Evolutionary conservation across 768 basidiomycete genomes (phyloP).

Genomic region (Leccinum boreale): DNA sequence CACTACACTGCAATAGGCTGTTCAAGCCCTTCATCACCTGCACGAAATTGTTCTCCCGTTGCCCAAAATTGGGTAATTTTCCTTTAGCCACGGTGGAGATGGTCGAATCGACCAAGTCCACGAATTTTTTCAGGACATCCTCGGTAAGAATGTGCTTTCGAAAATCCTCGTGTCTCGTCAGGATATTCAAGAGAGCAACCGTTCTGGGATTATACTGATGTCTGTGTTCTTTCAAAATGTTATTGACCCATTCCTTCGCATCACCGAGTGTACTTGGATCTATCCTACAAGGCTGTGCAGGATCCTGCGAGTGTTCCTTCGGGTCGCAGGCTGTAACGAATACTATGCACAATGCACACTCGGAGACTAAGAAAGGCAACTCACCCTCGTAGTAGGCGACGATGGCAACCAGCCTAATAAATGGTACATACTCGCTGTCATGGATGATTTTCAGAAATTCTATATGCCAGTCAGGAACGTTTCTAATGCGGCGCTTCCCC

Average conservation of each 20-base stretch:
- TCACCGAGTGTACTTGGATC: background rate
- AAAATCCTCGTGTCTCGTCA: conserved; percentile 16
- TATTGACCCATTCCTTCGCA: conserved; percentile 13
- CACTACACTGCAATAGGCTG: conserved; percentile 16
- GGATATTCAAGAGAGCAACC: conserved; percentile 20
- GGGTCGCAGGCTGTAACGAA: conserved; percentile 8
- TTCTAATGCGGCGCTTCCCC: conserved; percentile 17
- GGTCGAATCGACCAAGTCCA: conserved; percentile 14
- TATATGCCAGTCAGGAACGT: conserved; percentile 10
- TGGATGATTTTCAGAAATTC: conserved; percentile 9
- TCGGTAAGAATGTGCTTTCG: conserved; percentile 13
- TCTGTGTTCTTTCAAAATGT: conserved; percentile 9
- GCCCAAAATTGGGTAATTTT: background rate
- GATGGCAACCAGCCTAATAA: conserved; percentile 20
- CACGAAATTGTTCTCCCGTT: conserved; percentile 6
- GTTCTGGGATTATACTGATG: conserved; percentile 21
- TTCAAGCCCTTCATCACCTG: conserved; percentile 23
- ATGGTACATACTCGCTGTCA: conserved; percentile 4
- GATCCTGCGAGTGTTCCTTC: background rate
- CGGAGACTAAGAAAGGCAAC: background rate
- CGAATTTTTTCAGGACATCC: conserved; percentile 9
- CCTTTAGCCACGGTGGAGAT: background rate
- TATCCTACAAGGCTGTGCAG: background rate
- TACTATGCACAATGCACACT: background rate
- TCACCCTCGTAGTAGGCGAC: conserved; percentile 24